Evolutionary conservation across 140 eudicot species (phyloP), one percentile per base, ranked within the genome.

Genomic region (Bidens hawaiensis): DNA sequence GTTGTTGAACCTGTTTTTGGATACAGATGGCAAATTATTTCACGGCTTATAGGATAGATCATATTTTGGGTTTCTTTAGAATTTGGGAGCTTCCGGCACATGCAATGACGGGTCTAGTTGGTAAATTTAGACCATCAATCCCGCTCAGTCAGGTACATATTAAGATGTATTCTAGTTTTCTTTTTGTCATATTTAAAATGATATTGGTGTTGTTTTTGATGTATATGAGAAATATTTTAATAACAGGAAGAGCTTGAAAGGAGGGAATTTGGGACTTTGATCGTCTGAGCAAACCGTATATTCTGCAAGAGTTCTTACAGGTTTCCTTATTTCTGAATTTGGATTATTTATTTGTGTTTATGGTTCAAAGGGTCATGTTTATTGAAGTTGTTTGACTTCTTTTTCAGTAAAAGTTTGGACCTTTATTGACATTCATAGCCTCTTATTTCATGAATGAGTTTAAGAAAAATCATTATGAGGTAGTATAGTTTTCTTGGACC

Each of bases 71-170:
- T 40, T 85, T 93, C 88, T 93, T 93, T 62, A 88, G 99, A 79
- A 93, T 93, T 67, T 93, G 99, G 99, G 99, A 93, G 82, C 97
- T 93, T 75, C 99, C 99, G 22, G 97, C 83, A 58, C 99, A 93
- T 81, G 89, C 99, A 25, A 75, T 82, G 83, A 93, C 97, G 13
- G 99, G 97, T 59, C 83, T 93, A 22, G 89, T 91, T 43, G 99
- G 99, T 27, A 93, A 93, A 71, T 93, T 93, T 46, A 81, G 99
- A 47, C 99, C 99, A 43, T 93, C 99, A 52, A 93, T 93, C 53
- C 95, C 99, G 62, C 82, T 93, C 34, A 93, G 94, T 75, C 89
- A 93, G 94, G 99, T 88, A 65, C 15, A 11, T 68, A 26, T 27
- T 54, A 34, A 53, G 48, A 72, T 55, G 22, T 6, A 0, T 13